Evolutionary conservation across 345 rosid genomes (phyloP).

Genomic region (Zanthoxylum bungeanum): DNA sequence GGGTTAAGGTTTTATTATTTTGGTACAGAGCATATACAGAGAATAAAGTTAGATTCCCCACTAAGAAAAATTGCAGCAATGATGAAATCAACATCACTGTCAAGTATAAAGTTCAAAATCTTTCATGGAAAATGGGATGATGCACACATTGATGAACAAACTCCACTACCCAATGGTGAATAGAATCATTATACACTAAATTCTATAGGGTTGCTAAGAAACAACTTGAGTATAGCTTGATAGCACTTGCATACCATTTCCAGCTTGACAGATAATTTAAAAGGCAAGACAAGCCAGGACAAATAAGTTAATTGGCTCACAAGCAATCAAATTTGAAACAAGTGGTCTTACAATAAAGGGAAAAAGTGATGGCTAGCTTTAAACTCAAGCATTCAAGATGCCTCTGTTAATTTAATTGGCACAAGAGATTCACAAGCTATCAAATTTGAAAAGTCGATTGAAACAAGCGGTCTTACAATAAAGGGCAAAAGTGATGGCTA

Average conservation of each 20-base stretch:
- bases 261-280: background rate
- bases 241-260: background rate
- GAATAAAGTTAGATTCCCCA: background rate
- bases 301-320: no score
- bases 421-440: background rate
- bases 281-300: background rate
- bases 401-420: no score
- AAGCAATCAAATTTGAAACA: background rate
- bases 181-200: no score
- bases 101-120: constrained; percentile 9
- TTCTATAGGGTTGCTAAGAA: no score
- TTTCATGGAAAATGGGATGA: background rate
- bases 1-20: background rate
- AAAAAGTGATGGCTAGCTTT: background rate
- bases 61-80: background rate
- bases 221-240: no score
- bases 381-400: background rate
- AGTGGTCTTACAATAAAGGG: background rate
- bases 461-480: background rate
- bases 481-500: background rate
- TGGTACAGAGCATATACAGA: background rate
- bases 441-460: background rate
- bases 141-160: background rate
- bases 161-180: no score
- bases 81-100: constrained; percentile 17